Evolutionary conservation across 805 yeast genomes (phyloP).

Genomic region (Hanseniaspora osmophila): DNA sequence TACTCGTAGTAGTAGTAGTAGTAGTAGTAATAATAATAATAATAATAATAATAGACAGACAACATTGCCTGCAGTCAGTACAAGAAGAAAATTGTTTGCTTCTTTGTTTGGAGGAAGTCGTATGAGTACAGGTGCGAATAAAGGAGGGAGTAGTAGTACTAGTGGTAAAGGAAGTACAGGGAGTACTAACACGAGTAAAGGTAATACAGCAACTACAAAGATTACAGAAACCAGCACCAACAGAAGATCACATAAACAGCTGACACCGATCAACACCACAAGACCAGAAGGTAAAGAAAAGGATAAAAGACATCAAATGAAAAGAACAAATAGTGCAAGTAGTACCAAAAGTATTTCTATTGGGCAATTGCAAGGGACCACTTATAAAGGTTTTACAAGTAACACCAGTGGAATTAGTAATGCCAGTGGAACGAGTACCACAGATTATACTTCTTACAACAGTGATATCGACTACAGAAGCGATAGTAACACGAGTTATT

Average conservation of each 20-base stretch:
- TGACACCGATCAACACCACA: not conserved
- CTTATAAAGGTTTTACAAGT: no score
- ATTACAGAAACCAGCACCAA: not conserved
- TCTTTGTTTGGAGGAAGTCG: slow-evolving; percentile 17
- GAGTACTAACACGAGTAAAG: slow-evolving; percentile 3
- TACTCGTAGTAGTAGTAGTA: no score
- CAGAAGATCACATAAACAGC: not conserved
- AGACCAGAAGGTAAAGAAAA: not conserved
- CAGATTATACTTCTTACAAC: no score
- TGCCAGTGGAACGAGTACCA: not conserved
- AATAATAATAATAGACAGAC: slow-evolving; percentile 9
- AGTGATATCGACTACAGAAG: slow-evolving; percentile 9
- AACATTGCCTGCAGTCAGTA: slow-evolving; percentile 14
- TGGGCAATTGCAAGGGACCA: not conserved
- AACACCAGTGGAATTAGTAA: not conserved
- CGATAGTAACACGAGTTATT: not conserved
- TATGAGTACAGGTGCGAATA: not conserved
- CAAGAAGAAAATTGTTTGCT: slow-evolving; percentile 18
- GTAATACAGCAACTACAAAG: no score
- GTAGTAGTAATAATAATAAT: slow-evolving; percentile 7
- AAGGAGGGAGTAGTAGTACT: not conserved
- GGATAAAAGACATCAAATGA: not conserved
- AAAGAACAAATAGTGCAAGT: not conserved
- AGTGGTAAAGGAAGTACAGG: not conserved
- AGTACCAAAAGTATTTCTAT: not conserved